These are phyloP conservation scores for Gossypium sturtianum DNA, from an alignment of 345 rosid genomes.

Conservation along the genomic window DNA sequence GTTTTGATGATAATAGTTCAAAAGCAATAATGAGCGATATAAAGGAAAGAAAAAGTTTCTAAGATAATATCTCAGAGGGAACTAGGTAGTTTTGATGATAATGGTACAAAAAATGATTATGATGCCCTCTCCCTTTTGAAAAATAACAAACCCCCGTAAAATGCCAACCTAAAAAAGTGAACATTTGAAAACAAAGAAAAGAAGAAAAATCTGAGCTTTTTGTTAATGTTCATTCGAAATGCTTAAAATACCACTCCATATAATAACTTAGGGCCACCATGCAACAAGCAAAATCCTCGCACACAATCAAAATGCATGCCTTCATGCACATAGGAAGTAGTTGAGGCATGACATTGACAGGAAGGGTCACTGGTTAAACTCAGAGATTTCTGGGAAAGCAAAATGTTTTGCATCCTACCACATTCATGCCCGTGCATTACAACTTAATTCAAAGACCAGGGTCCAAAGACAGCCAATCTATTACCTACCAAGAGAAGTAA, in stretches of 20 bases:
- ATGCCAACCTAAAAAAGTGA: neutral
- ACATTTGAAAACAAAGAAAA: neutral
- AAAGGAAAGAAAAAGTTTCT: neutral
- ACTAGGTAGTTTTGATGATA: neutral
- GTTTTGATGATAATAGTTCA: neutral
- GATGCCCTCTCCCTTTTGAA: neutral
- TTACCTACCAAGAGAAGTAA: neutral
- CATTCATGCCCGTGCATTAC: too few species aligned
- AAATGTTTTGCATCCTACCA: neutral
- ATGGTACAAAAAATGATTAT: neutral
- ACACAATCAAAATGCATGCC: neutral
- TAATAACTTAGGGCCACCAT: neutral
- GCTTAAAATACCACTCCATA: neutral
- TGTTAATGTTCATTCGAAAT: neutral
- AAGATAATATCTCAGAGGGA: neutral
- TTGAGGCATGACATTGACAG: neutral
- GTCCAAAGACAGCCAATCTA: neutral
- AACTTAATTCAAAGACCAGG: neutral
- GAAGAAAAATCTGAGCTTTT: neutral
- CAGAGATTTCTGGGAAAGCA: neutral
- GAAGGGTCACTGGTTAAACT: neutral
- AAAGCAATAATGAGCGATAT: neutral
- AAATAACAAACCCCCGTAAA: neutral
- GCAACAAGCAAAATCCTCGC: neutral
- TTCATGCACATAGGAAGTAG: neutral